phyloP scores from a whole-genome alignment of 768 basidiomycete species.

The Omphalotus guepiniiformis region DNA sequence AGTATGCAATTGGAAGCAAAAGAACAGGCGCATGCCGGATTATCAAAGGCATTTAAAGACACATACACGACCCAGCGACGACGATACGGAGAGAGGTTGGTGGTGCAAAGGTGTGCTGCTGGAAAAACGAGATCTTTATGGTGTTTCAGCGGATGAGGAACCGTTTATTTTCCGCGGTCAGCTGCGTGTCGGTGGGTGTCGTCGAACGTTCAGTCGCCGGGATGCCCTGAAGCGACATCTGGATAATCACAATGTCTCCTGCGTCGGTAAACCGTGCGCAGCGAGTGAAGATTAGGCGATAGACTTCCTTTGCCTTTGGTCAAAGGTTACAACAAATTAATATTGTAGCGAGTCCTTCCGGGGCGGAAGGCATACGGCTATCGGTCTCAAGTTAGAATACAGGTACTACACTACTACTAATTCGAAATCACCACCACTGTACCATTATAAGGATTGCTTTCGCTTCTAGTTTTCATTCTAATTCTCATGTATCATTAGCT shows the following conservation, averaged over 20 bases:
- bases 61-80: constrained; percentile 43
- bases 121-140: constrained; percentile 16
- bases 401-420: background rate
- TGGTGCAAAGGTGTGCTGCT: constrained; percentile 37
- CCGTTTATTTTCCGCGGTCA: constrained; percentile 25
- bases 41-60: constrained; percentile 56
- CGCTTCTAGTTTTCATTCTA: background rate
- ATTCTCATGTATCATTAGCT: background rate
- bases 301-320: background rate
- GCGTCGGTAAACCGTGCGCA: constrained; percentile 21
- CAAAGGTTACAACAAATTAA: background rate
- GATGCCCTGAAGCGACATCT: constrained; percentile 45
- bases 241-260: constrained; percentile 27
- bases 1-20: constrained; percentile 43
- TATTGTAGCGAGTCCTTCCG: background rate
- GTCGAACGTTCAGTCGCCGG: constrained; percentile 35
- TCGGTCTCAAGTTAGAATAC: background rate
- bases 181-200: constrained; percentile 37
- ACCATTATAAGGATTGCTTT: no score
- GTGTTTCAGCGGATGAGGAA: constrained; percentile 14
- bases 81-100: constrained; percentile 30
- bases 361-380: background rate
- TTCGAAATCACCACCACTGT: no score
- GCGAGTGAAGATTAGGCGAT: constrained; percentile 12
- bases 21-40: constrained; percentile 51